Conservation (phyloP, 352 stramenopile genomes). For the Pythium chondricola region DNA sequence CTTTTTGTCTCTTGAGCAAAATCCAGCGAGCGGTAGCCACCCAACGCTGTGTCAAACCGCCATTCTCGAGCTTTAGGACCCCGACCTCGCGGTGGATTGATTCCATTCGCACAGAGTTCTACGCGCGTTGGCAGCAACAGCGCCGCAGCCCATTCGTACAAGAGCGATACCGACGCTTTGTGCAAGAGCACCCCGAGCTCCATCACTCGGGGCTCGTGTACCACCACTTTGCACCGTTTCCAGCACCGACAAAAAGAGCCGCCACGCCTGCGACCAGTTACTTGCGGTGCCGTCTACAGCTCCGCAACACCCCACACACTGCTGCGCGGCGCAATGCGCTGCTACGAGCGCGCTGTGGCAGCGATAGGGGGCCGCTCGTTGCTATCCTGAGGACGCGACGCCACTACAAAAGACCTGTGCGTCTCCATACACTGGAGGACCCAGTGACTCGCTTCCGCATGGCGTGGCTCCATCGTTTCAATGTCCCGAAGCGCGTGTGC, state of each 20-base stretch:
- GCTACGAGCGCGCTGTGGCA: slow-evolving; percentile 7
- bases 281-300: slow-evolving; percentile 13
- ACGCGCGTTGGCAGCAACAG: slow-evolving; percentile 4
- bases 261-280: slow-evolving; percentile 14
- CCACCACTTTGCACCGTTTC: not conserved
- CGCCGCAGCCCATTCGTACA: slow-evolving; percentile 22
- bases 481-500: not conserved
- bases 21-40: not conserved
- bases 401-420: not conserved
- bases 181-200: slow-evolving; percentile 17
- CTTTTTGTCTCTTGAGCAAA: not conserved
- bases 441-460: too few species aligned
- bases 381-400: not conserved
- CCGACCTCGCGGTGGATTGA: slow-evolving; percentile 19
- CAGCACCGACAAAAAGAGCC: not conserved
- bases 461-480: not conserved
- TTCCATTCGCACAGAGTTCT: slow-evolving; percentile 8
- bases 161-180: slow-evolving; percentile 17
- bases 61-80: slow-evolving; percentile 16
- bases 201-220: slow-evolving; percentile 9
- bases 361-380: not conserved
- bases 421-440: not conserved
- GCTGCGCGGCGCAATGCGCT: slow-evolving; percentile 16
- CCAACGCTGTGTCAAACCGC: not conserved
- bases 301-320: slow-evolving; percentile 13